Percentiles rank a stretch among this genome's conserved stretches.
phyloP scores from a whole-genome alignment of 2,329 filamentous ascomycete genomes.

The Bipolaris oryzae region DNA sequence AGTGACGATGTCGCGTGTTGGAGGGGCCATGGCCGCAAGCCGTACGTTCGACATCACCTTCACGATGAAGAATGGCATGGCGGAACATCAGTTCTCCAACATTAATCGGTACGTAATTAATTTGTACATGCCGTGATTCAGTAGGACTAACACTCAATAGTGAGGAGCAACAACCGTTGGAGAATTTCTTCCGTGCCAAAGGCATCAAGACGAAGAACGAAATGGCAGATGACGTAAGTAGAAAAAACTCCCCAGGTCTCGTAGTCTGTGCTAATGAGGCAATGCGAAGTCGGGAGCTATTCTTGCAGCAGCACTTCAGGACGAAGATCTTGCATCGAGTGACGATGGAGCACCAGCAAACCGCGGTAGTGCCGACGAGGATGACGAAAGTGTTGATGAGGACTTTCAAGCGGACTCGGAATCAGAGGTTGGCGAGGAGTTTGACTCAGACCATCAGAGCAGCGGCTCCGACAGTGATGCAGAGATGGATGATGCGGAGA shows the following conservation, averaged over 20 bases:
- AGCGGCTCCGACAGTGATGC: constrained; percentile 72
- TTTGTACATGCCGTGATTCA: background rate
- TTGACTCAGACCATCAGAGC: constrained; percentile 88
- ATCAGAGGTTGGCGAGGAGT: constrained; percentile 95
- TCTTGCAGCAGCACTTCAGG: constrained; percentile 80
- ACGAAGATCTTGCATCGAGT: constrained; percentile 81
- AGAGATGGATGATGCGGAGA: constrained; percentile 68
- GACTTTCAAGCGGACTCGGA: constrained; percentile 94
- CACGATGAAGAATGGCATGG: constrained; percentile 81
- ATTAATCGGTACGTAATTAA: constrained; percentile 74
- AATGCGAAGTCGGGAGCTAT: constrained; percentile 58
- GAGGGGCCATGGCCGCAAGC: constrained; percentile 88
- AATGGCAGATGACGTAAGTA: constrained; percentile 89
- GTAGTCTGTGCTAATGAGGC: constrained; percentile 30
- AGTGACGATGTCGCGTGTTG: constrained; percentile 94
- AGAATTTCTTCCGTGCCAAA: constrained; percentile 97
- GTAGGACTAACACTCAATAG: constrained; percentile 47
- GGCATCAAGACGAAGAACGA: constrained; percentile 97
- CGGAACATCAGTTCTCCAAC: constrained; percentile 96
- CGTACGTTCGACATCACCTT: constrained; percentile 98
- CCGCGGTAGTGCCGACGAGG: constrained; percentile 91
- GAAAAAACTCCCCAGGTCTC: background rate
- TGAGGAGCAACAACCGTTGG: constrained; percentile 95
- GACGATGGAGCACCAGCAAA: constrained; percentile 76
- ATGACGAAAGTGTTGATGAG: constrained; percentile 93